Percentiles rank a stretch among this genome's conserved stretches.
These are phyloP conservation scores for Penicillium crustosum DNA, from an alignment of 2,329 filamentous ascomycete genomes.

Conservation along the genomic window DNA sequence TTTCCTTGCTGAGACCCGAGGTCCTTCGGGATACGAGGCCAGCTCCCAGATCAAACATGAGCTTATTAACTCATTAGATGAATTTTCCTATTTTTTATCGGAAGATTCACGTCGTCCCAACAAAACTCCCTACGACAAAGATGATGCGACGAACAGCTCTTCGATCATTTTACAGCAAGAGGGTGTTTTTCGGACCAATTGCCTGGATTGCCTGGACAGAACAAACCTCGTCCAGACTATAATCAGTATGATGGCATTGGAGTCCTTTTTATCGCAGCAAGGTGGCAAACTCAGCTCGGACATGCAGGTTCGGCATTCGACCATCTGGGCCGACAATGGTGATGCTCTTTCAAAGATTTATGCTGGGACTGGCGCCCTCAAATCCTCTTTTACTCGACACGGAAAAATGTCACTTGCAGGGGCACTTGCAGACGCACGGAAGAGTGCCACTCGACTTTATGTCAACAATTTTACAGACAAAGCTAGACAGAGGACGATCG, in stretches of 20 bases:
- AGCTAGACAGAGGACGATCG: conserved; percentile 87
- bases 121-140: conserved; percentile 38
- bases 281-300: conserved; percentile 69
- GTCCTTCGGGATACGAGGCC: conserved; percentile 82
- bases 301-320: conserved; percentile 90
- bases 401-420: conserved; percentile 96
- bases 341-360: conserved; percentile 94
- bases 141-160: conserved; percentile 42
- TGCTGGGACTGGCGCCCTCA: conserved; percentile 90
- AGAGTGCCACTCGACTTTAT: conserved; percentile 89
- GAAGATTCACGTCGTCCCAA: conserved; percentile 63
- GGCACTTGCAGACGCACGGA: conserved; percentile 89
- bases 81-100: conserved; percentile 89
- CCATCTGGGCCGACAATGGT: conserved; percentile 95
- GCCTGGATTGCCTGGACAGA: conserved; percentile 89
- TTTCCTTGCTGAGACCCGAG: conserved; percentile 91
- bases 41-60: conserved; percentile 79
- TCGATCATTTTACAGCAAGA: conserved; percentile 84
- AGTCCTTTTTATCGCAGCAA: conserved; percentile 75
- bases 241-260: conserved; percentile 88
- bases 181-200: conserved; percentile 94
- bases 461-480: conserved; percentile 98
- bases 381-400: conserved; percentile 88
- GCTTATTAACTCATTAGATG: conserved; percentile 75
- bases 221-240: conserved; percentile 97